Evolutionary conservation across 164 flowering plant genomes (phyloP), one percentile per base, ranked within the genome.

Genomic region (Echeveria elegans): DNA sequence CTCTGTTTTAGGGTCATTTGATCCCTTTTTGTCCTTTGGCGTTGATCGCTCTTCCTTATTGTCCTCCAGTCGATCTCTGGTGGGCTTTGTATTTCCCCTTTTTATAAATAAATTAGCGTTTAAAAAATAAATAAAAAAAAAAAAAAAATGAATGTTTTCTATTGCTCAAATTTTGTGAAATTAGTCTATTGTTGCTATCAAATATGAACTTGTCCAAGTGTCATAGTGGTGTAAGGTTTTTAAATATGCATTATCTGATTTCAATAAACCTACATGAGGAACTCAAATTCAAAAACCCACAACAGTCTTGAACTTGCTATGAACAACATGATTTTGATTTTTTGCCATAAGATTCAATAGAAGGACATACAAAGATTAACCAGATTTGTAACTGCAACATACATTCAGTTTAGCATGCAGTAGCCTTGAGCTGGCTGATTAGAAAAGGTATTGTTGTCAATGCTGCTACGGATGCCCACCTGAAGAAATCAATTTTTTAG

Each of bases 361-460:
- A 50, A 2, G 21, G 10, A 50, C 7, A 50, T 21, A 16, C 16
- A 19, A 47, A 6, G 6, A 47, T 2, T 21, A 47, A 1, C 45
- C 45, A 19, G n/a, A 16, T 15, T 9, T 31, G 38, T 5, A 61
- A 30, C 23, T 12, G 64, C 70, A 77, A 72, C 86, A 74, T 79
- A 91, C 97, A 67, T 83, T 75, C 4, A 87, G 77, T 70, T 88
- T 89, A 60, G 93, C n/a, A n/a, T n/a, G n/a, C 37, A 67, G 89
- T 86, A 23, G 90, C 74, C 78, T 87, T 89, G 31, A 91, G 80
- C 70, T 84, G 90, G 83, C 84, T 79, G 53, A 92, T 77, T 37
- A 87, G 70, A 68, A 95, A 72, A 1, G 99, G 99, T 75, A 95
- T 19, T 41, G 96, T 92, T 48, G 96, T 80, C 60, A 83, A 40